A percentile compares a stretch with the other conserved stretches of the same genome.
These are phyloP conservation scores for Pseudogymnoascus sp. DNA, from an alignment of 2,329 filamentous ascomycete genomes.

Conservation along the genomic window DNA sequence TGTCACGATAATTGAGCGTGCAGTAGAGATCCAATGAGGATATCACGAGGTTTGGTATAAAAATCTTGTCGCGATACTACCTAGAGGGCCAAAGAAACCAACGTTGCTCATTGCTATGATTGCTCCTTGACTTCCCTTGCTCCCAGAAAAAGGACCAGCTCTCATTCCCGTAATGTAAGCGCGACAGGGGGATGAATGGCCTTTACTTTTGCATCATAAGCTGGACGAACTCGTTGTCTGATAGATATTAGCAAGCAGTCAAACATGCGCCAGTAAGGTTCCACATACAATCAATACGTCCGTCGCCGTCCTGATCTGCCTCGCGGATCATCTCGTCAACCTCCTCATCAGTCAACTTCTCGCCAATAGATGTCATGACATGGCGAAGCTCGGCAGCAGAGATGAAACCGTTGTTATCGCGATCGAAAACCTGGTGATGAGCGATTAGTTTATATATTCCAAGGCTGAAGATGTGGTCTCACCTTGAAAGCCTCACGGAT, in stretches of 20 bases:
- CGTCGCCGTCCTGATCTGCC: conserved; percentile 82
- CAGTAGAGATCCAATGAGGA: background rate
- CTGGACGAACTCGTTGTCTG: conserved; percentile 88
- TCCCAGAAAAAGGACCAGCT: conserved; percentile 7
- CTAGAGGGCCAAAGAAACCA: conserved; percentile 7
- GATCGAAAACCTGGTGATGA: conserved; percentile 59
- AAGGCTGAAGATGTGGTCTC: background rate
- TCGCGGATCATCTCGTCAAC: conserved; percentile 91
- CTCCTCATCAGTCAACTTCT: conserved; percentile 85
- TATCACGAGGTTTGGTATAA: conserved; percentile 10
- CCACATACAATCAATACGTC: conserved; percentile 73
- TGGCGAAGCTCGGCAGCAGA: conserved; percentile 80
- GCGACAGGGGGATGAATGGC: background rate
- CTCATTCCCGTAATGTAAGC: conserved; percentile 3
- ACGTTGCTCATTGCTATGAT: conserved; percentile 10
- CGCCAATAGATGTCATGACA: conserved; percentile 86
- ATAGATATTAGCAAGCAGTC: conserved; percentile 11
- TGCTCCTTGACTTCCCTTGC: background rate
- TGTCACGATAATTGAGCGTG: background rate
- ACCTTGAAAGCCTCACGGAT: conserved; percentile 79
- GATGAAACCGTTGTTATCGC: conserved; percentile 87
- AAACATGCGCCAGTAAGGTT: background rate
- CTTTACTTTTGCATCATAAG: conserved; percentile 89
- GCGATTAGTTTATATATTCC: conserved; percentile 11
- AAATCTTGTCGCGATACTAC: conserved; percentile 7